A percentile compares a stretch with the other conserved stretches of the same genome.
These are phyloP conservation scores for Oidiodendron maius DNA, from an alignment of 495 filamentous ascomycete species.

Conservation along the genomic window DNA sequence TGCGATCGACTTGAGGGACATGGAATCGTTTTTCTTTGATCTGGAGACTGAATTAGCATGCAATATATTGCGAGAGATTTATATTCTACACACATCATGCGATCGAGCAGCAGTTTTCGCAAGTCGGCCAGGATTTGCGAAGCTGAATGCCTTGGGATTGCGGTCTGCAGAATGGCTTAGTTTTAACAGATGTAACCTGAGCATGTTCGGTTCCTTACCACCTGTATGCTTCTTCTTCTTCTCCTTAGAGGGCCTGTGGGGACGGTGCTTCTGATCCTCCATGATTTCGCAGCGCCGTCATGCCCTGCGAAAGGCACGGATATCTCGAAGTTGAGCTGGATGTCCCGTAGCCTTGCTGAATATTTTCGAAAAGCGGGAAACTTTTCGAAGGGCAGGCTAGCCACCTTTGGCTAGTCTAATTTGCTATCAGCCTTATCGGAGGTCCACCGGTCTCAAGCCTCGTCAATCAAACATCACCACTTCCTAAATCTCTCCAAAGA, in stretches of 20 bases:
- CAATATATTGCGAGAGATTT: neutral
- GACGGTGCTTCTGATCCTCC: slow-evolving; percentile 80
- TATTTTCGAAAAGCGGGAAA: neutral
- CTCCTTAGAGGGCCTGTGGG: slow-evolving; percentile 82
- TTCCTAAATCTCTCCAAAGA: no score
- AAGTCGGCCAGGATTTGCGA: slow-evolving; percentile 77
- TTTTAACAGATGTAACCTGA: neutral
- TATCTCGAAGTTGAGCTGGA: neutral
- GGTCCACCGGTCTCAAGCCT: no score
- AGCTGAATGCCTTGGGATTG: slow-evolving; percentile 92
- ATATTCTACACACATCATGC: slow-evolving; percentile 61
- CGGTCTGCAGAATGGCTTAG: slow-evolving; percentile 37
- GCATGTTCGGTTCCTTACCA: slow-evolving; percentile 18
- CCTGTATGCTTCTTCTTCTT: slow-evolving; percentile 83
- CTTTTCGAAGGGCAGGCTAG: neutral
- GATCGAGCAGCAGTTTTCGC: slow-evolving; percentile 81
- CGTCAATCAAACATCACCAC: slow-evolving; percentile 1
- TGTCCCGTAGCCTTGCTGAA: neutral
- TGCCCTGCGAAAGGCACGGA: neutral
- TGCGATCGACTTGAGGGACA: slow-evolving; percentile 89
- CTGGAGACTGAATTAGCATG: slow-evolving; percentile 34
- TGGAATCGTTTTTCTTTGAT: slow-evolving; percentile 93
- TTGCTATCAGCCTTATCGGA: neutral
- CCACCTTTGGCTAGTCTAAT: neutral
- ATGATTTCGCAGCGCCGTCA: slow-evolving; percentile 37